phyloP scores from a whole-genome alignment of 164 flowering plant genomes.

The Magnolia sinica region DNA sequence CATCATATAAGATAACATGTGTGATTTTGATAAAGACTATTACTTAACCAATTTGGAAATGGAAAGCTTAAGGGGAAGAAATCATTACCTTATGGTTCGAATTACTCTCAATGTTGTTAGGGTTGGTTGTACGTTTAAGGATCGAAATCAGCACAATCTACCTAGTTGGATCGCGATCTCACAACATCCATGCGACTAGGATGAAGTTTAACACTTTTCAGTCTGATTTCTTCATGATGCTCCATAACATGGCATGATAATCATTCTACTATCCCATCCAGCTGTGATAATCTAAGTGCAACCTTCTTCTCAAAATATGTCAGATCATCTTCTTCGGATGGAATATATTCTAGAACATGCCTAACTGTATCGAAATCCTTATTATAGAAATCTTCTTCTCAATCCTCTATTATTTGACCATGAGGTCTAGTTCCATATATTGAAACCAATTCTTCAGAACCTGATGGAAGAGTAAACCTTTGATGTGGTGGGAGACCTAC shows the following conservation, averaged over 20 bases:
- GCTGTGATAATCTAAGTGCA: constrained; percentile 73
- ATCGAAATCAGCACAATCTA: no score
- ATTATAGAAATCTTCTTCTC: constrained; percentile 85
- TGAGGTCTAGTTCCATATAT: constrained; percentile 29
- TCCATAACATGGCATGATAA: constrained; percentile 89
- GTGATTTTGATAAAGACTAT: no score
- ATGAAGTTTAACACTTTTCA: no score
- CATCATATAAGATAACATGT: no score
- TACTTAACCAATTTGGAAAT: no score
- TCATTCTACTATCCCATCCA: constrained; percentile 80
- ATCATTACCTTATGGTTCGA: no score
- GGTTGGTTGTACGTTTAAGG: no score
- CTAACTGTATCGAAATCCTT: constrained; percentile 94
- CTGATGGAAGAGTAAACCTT: constrained; percentile 58
- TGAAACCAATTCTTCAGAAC: constrained; percentile 69
- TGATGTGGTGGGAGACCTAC: constrained; percentile 88
- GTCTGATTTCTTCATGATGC: constrained; percentile 98
- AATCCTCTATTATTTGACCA: constrained; percentile 58
- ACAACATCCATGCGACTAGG: no score
- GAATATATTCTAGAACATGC: constrained; percentile 70
- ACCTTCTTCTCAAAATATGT: constrained; percentile 89
- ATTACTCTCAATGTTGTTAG: no score
- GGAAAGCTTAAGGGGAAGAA: no score
- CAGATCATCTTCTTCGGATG: constrained; percentile 63
- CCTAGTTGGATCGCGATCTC: no score